A percentile compares a stretch with the other conserved stretches of the same genome.
phyloP scores from a whole-genome alignment of 768 basidiomycete species.

The Hygrophoropsis aurantiaca region DNA sequence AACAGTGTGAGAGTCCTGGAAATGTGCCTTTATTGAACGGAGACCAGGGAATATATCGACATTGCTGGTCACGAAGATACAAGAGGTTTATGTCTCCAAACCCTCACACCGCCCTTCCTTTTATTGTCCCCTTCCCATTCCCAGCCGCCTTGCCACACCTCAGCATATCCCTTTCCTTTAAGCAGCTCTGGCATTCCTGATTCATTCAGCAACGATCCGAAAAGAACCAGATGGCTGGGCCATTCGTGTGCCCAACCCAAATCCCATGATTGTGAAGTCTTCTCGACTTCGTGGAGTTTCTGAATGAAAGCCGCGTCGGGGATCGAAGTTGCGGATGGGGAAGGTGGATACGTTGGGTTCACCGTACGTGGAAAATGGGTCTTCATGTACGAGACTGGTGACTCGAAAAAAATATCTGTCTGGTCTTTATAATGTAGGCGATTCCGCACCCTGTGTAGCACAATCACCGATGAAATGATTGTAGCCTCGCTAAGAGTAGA shows the following conservation, averaged over 20 bases:
- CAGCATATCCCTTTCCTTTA: conserved; percentile 55
- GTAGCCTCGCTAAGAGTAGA: not conserved
- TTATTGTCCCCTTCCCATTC: conserved; percentile 69
- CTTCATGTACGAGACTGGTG: conserved; percentile 65
- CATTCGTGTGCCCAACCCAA: conserved; percentile 67
- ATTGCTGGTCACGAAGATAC: too few relatives aligned
- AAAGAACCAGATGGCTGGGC: conserved; percentile 82
- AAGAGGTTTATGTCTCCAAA: conserved; percentile 51
- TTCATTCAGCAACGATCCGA: conserved; percentile 70
- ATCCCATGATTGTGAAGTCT: conserved; percentile 15
- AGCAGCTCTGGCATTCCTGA: conserved; percentile 50
- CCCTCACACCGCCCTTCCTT: conserved; percentile 65
- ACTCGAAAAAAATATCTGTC: conserved; percentile 75
- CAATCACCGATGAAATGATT: conserved; percentile 8
- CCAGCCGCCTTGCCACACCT: conserved; percentile 66
- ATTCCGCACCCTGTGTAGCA: conserved; percentile 40
- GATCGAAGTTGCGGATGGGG: conserved; percentile 50
- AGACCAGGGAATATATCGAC: too few relatives aligned
- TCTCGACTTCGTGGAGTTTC: conserved; percentile 28
- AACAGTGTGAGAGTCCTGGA: too few relatives aligned
- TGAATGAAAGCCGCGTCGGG: conserved; percentile 39
- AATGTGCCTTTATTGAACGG: too few relatives aligned
- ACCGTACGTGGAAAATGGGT: conserved; percentile 67
- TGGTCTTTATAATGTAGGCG: conserved; percentile 70
- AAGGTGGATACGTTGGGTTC: conserved; percentile 62